A percentile compares a stretch with the other conserved stretches of the same genome.
phyloP scores from a whole-genome alignment of 371 early-diverging fungal species.

The Mucor circinelloides region DNA sequence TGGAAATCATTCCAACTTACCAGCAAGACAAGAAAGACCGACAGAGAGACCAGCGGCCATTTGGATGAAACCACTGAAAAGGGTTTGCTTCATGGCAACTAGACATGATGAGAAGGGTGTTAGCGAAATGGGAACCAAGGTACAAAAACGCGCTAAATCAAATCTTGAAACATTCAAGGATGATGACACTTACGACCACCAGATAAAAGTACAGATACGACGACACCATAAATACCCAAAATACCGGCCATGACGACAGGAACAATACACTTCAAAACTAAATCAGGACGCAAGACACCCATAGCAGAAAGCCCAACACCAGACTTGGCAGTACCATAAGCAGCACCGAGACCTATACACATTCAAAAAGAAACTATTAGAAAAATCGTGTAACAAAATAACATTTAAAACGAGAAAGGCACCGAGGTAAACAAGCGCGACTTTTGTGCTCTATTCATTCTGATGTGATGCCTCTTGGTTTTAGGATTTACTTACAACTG shows the following conservation, averaged over 20 bases:
- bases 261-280: constrained; percentile 90
- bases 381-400: neutral
- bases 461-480: neutral
- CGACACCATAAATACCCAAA: constrained; percentile 96
- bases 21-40: constrained; percentile 90
- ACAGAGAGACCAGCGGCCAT: constrained; percentile 93
- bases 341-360: constrained; percentile 83
- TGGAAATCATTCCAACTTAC: constrained; percentile 6
- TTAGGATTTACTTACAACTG: constrained; percentile 74
- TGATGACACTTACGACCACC: constrained; percentile 69
- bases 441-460: neutral
- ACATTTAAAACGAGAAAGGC: neutral
- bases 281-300: constrained; percentile 94
- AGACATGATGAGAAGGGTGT: neutral
- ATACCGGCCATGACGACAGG: constrained; percentile 99
- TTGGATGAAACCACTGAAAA: constrained; percentile 86
- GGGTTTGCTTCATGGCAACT: constrained; percentile 60
- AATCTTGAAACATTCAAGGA: neutral
- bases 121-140: neutral
- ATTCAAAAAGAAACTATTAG: neutral
- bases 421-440: neutral
- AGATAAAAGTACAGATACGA: constrained; percentile 88
- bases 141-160: neutral
- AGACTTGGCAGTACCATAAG: constrained; percentile 98
- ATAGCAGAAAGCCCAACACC: constrained; percentile 95